Conservation (phyloP, 345 rosid species). For the Murraya koenigii region DNA sequence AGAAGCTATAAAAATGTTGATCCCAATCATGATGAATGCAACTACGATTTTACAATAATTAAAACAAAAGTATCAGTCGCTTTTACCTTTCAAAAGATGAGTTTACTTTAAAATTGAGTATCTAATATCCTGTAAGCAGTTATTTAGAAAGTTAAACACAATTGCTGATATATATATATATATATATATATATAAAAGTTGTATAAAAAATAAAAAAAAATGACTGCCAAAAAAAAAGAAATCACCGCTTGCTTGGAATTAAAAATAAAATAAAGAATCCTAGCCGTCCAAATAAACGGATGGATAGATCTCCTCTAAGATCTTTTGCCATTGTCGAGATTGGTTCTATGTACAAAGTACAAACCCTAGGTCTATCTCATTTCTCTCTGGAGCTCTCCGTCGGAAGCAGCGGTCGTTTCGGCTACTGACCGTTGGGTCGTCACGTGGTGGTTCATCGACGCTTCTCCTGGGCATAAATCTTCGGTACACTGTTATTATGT, state of each 20-base stretch:
- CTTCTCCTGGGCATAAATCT: neutral
- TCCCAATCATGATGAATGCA: too few relatives aligned
- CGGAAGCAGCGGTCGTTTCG: neutral
- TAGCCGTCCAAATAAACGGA: neutral
- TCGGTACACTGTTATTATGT: conserved; percentile 26
- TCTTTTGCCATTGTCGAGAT: neutral
- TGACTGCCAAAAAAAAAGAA: too few relatives aligned
- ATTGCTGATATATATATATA: too few relatives aligned
- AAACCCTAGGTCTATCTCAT: neutral
- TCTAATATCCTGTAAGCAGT: too few relatives aligned
- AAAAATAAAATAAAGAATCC: neutral
- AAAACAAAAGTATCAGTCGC: too few relatives aligned
- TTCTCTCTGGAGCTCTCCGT: neutral
- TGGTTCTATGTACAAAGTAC: neutral
- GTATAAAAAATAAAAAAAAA: too few relatives aligned
- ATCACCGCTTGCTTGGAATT: neutral
- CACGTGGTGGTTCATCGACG: neutral
- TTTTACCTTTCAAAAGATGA: too few relatives aligned
- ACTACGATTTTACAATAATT: too few relatives aligned
- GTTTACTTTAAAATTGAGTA: too few relatives aligned
- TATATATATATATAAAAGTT: too few relatives aligned
- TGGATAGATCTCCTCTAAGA: neutral
- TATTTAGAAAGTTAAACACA: too few relatives aligned
- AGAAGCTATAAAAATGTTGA: too few relatives aligned
- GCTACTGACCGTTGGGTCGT: neutral